These are phyloP conservation scores for Podospora bellae-mahoneyi DNA, from an alignment of 495 filamentous ascomycete species.

Conservation along the genomic window DNA sequence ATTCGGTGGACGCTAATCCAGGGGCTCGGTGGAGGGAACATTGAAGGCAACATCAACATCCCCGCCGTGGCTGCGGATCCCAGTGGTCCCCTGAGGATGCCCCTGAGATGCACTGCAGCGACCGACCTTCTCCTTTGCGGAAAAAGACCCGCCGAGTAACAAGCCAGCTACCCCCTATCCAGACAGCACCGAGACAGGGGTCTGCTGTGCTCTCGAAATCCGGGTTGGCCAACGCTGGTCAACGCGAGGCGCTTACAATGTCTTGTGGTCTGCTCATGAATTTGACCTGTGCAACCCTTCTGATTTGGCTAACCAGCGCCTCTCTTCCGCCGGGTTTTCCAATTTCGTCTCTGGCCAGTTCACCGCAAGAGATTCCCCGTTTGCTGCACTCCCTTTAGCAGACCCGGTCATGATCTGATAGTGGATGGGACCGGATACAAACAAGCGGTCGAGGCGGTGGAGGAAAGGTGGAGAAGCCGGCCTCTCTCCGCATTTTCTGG, in stretches of 20 bases:
- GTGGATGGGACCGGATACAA: not conserved
- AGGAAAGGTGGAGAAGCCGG: slow-evolving; percentile 2
- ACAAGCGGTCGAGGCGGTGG: not conserved
- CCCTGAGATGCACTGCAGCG: not conserved
- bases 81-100: not conserved
- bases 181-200: slow-evolving; percentile 12
- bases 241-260: slow-evolving; percentile 10
- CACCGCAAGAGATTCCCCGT: not conserved
- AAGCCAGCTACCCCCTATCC: slow-evolving; percentile 12
- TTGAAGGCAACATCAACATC: slow-evolving; percentile 17
- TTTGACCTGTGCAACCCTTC: not conserved
- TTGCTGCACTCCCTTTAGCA: slow-evolving; percentile 1
- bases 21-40: slow-evolving; percentile 32
- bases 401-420: not conserved
- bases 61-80: slow-evolving; percentile 23
- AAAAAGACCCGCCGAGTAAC: slow-evolving; percentile 1
- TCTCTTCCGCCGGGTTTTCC: not conserved
- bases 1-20: slow-evolving; percentile 32
- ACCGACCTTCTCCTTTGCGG: slow-evolving; percentile 5
- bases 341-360: slow-evolving; percentile 1
- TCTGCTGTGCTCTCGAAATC: slow-evolving; percentile 1
- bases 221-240: slow-evolving; percentile 3
- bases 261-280: not conserved
- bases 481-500: slow-evolving; percentile 5
- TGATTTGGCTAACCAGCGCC: slow-evolving; percentile 8